Evolutionary conservation across 2,329 filamentous ascomycete species (phyloP).

Genomic region (Clonostachys sp.): DNA sequence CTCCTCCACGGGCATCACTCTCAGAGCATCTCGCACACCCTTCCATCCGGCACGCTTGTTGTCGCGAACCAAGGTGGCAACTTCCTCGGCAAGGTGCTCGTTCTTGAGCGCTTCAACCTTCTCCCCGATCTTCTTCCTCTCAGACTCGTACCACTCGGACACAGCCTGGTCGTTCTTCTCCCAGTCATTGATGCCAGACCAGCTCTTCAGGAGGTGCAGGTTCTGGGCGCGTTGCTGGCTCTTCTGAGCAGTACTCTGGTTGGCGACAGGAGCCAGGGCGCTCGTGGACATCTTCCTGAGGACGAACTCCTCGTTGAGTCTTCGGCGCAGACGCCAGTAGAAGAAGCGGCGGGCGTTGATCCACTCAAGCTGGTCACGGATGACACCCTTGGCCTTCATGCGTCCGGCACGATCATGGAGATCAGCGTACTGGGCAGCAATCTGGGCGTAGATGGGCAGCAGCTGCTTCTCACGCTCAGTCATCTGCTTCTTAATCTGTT

Average conservation of each 20-base stretch:
- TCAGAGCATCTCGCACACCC: constrained; percentile 80
- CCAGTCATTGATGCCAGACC: constrained; percentile 76
- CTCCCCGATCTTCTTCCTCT: constrained; percentile 74
- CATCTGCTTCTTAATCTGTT: constrained; percentile 80
- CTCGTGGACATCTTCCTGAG: constrained; percentile 75
- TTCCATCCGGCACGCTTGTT: constrained; percentile 68
- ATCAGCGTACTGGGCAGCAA: constrained; percentile 95
- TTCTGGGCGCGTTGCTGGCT: constrained; percentile 58
- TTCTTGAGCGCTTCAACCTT: constrained; percentile 83
- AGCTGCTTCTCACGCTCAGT: constrained; percentile 80
- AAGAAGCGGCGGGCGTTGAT: constrained; percentile 91
- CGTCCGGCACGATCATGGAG: constrained; percentile 94
- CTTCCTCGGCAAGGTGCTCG: constrained; percentile 54
- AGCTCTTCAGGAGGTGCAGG: constrained; percentile 73
- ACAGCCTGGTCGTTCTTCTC: constrained; percentile 76
- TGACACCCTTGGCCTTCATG: constrained; percentile 97
- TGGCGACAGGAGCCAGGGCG: constrained; percentile 17
- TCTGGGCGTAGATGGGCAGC: constrained; percentile 88
- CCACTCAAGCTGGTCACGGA: constrained; percentile 82
- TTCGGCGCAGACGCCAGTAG: constrained; percentile 97
- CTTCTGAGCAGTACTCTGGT: constrained; percentile 31
- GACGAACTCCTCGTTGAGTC: constrained; percentile 96
- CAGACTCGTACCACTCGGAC: constrained; percentile 93
- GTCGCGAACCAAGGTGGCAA: constrained; percentile 36
- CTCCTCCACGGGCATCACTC: constrained; percentile 83